Evolutionary conservation across 805 yeast species (phyloP).

Genomic region (Ogataea philodendri): DNA sequence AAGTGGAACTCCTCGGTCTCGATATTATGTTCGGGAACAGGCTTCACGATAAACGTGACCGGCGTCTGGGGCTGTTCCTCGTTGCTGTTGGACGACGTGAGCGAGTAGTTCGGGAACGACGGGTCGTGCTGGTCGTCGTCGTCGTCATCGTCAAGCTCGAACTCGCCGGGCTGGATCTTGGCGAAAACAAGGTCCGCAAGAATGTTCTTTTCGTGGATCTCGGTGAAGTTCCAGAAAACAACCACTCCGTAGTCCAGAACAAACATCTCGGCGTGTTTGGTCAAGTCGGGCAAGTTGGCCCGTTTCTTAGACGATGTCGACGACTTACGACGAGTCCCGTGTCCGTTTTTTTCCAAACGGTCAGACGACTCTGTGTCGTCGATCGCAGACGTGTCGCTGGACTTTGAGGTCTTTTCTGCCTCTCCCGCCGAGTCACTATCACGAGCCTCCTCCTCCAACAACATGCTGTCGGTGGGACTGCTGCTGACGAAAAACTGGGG

Average conservation of each 20-base stretch:
- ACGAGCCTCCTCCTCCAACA: conserved; percentile 23
- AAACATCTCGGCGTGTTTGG: conserved; percentile 82
- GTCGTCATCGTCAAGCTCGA: conserved; percentile 41
- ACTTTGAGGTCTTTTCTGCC: conserved; percentile 4
- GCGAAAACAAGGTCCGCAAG: conserved; percentile 89
- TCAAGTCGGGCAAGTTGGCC: conserved; percentile 40
- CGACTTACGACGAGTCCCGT: too few species aligned
- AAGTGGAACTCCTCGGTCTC: conserved; percentile 88
- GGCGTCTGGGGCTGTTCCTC: conserved; percentile 14
- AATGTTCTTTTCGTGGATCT: conserved; percentile 86
- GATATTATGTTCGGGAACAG: conserved; percentile 82
- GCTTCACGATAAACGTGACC: conserved; percentile 56
- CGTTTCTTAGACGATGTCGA: conserved; percentile 18
- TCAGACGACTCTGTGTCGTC: conserved; percentile 1
- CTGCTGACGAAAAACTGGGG: conserved; percentile 76
- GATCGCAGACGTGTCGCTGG: conserved; percentile 10
- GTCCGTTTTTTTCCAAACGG: conserved; percentile 6
- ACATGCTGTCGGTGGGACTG: conserved; percentile 34
- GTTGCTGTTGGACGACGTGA: conserved; percentile 1
- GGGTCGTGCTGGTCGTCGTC: conserved; percentile 42
- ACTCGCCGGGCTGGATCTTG: conserved; percentile 38
- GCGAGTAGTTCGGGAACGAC: conserved; percentile 12
- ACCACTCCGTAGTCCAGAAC: conserved; percentile 90
- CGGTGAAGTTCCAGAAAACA: conserved; percentile 97
- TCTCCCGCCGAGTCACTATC: conserved; percentile 2